Percentiles rank a stretch among this genome's conserved stretches.
phyloP scores from a whole-genome alignment of 768 basidiomycete species.

The Phanerochaete carnosa region DNA sequence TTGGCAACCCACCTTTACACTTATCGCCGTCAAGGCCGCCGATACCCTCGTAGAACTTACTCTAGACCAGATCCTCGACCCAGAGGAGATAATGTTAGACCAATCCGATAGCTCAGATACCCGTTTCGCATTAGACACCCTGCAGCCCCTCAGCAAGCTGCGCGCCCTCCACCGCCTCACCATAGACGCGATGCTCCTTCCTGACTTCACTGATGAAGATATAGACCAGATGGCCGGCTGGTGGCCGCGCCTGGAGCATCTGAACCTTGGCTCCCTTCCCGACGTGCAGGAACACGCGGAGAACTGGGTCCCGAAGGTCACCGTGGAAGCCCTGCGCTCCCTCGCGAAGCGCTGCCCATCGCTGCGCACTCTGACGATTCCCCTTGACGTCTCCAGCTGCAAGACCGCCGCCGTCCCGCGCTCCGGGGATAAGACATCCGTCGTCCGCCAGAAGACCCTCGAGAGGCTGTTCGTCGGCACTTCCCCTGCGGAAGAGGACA shows the following conservation, averaged over 20 bases:
- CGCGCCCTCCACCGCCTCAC: constrained; percentile 21
- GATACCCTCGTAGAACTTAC: constrained; percentile 18
- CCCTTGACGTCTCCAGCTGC: constrained; percentile 17
- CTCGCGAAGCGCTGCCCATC: constrained; percentile 23
- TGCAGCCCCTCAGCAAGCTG: constrained; percentile 25
- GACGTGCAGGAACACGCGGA: constrained; percentile 15
- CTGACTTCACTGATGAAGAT: constrained; percentile 24
- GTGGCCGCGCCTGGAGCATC: constrained; percentile 27
- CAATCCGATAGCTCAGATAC: background rate
- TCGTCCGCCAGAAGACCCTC: constrained; percentile 4
- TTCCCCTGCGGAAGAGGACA: background rate
- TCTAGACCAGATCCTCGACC: constrained; percentile 17
- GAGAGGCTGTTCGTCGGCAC: constrained; percentile 2
- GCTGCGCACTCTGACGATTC: constrained; percentile 18
- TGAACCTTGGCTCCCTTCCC: constrained; percentile 22
- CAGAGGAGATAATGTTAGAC: constrained; percentile 1
- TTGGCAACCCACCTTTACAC: constrained; percentile 18
- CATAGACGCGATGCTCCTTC: constrained; percentile 21
- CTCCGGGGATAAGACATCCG: background rate
- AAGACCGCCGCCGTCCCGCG: constrained; percentile 3
- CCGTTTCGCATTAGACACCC: constrained; percentile 21
- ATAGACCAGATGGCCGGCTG: constrained; percentile 22
- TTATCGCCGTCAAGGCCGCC: constrained; percentile 16
- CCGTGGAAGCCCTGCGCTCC: constrained; percentile 16
- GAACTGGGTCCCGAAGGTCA: constrained; percentile 14